These are phyloP conservation scores for Sophora flavescens DNA, from an alignment of 306 rosid genomes.

Conservation along the genomic window DNA sequence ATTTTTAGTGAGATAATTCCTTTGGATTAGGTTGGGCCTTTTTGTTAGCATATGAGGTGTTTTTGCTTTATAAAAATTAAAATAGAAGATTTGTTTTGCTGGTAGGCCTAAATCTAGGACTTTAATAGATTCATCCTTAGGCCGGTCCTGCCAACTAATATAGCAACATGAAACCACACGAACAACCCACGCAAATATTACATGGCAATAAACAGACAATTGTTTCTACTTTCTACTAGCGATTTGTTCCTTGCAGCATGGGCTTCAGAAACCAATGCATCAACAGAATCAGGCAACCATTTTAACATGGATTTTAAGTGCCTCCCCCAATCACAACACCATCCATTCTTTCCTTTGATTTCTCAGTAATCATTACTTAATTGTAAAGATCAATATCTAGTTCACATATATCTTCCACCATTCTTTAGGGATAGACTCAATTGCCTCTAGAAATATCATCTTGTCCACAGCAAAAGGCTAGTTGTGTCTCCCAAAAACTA, in stretches of 20 bases:
- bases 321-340: constrained; percentile 83
- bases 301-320: constrained; percentile 67
- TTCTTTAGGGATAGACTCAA: constrained; percentile 77
- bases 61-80: no score
- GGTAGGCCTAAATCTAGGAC: no score
- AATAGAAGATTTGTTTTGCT: no score
- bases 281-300: constrained; percentile 95
- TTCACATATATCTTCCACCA: constrained; percentile 98
- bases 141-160: no score
- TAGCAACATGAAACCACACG: constrained; percentile 85
- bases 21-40: no score
- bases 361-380: constrained; percentile 72
- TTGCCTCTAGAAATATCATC: constrained; percentile 52
- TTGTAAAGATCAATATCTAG: constrained; percentile 79
- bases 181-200: constrained; percentile 71
- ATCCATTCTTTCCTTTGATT: constrained; percentile 85
- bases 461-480: constrained; percentile 55
- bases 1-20: no score
- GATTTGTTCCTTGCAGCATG: constrained; percentile 76
- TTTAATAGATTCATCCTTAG: constrained; percentile 84
- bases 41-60: no score
- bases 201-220: constrained; percentile 84
- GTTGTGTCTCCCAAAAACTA: background rate
- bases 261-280: constrained; percentile 77
- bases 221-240: constrained; percentile 89